Conservation (phyloP, 768 basidiomycete genomes). For the Mycena chlorophos region DNA sequence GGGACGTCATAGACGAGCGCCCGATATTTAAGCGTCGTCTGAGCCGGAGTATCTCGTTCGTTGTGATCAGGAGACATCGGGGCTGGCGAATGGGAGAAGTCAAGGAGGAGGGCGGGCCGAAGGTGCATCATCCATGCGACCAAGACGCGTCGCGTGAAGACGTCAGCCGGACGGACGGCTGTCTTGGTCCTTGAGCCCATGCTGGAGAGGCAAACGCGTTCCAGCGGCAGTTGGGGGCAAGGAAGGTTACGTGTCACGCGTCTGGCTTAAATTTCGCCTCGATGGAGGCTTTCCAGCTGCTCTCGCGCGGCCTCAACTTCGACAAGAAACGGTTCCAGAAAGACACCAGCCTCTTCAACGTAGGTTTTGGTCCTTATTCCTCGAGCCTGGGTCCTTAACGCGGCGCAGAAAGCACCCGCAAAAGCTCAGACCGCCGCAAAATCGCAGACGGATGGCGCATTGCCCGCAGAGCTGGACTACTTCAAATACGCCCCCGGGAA, state of each 20-base stretch:
- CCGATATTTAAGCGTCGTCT: too few species aligned
- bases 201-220: too few species aligned
- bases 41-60: too few species aligned
- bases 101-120: too few species aligned
- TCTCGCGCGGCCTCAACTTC: constrained; percentile 85
- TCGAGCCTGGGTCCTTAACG: background rate
- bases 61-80: background rate
- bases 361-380: constrained; percentile 30
- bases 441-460: constrained; percentile 38
- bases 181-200: too few species aligned
- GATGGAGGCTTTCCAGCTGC: constrained; percentile 88
- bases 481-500: constrained; percentile 80
- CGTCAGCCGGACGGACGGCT: background rate
- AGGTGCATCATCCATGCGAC: too few species aligned
- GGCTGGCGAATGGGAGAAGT: background rate
- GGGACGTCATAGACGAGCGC: too few species aligned
- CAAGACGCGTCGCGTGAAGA: background rate
- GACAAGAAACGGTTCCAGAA: constrained; percentile 71
- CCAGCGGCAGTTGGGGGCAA: too few species aligned
- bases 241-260: too few species aligned
- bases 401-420: constrained; percentile 13
- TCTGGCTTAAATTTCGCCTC: background rate
- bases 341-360: constrained; percentile 73
- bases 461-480: constrained; percentile 84
- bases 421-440: constrained; percentile 25